phyloP scores from a whole-genome alignment of 192 early-diverging fungal genomes.

The Entomortierella parvispora region DNA sequence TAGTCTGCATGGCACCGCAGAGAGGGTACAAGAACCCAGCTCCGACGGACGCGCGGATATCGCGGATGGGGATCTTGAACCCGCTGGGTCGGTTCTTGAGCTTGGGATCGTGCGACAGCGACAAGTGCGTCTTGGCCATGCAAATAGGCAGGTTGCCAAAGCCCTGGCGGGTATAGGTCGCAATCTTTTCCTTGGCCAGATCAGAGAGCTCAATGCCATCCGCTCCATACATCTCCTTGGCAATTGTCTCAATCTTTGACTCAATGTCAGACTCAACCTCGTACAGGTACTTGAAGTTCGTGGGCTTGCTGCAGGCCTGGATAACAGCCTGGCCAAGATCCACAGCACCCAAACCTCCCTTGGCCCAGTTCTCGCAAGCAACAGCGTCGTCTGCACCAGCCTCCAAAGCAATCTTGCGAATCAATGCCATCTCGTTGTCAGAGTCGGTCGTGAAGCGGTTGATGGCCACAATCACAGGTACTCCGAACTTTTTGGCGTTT shows the following conservation, averaged over 20 bases:
- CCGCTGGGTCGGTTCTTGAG: conserved; percentile 92
- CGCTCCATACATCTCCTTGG: conserved; percentile 95
- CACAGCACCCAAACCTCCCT: conserved; percentile 91
- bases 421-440: conserved; percentile 82
- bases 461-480: conserved; percentile 93
- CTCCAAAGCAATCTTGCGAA: conserved; percentile 73
- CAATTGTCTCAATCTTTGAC: conserved; percentile 94
- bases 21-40: conserved; percentile 98
- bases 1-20: conserved; percentile 96
- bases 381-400: conserved; percentile 93
- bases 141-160: conserved; percentile 95
- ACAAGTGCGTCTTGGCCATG: conserved; percentile 99
- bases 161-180: conserved; percentile 86
- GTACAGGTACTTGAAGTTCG: conserved; percentile 89
- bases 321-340: conserved; percentile 90
- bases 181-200: conserved; percentile 87
- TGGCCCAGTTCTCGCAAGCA: conserved; percentile 90
- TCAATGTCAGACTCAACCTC: conserved; percentile 80
- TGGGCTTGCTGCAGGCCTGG: conserved; percentile 59
- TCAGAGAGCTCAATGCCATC: conserved; percentile 89
- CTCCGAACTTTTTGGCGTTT: conserved; percentile 89
- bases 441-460: conserved; percentile 92
- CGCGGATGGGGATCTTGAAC: conserved; percentile 94
- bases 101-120: conserved; percentile 91
- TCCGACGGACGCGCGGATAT: conserved; percentile 94